Evolutionary conservation across 495 filamentous ascomycete species (phyloP), one percentile per base, ranked within the genome.

Genomic region (Darksidea phi): DNA sequence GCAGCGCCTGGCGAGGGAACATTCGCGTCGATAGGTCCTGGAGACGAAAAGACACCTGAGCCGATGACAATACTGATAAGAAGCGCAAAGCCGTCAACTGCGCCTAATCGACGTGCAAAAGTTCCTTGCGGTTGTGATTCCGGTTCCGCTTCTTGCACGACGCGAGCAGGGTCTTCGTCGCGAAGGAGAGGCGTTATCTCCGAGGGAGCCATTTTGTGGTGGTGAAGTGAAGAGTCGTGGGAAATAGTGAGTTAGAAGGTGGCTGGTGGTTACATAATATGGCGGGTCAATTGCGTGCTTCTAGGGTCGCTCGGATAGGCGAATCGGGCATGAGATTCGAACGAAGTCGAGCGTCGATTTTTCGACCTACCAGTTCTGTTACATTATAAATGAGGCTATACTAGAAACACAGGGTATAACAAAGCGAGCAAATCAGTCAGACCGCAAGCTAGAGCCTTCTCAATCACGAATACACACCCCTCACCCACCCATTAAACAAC

Each of bases 21-120:
- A 62, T 82, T 82, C 1, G 77, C 77, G 64, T 83, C 80, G 67
- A 83, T 76, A n/a, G 77, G 73, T 0, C 78, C 79, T 4, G 80
- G 81, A 4, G 82, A 83, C 0, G 81, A 80, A 60, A 84, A 83
- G 20, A 84, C 74, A 38, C 81, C 80, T 21, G 76, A 78, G 5
- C 81, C 82, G 52, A 83, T 82, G 38, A 80, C 77, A 54, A 84
- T 80, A 63, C 77, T 79, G 57, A 83, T 77, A 37, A 82, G 71
- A 34, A 83, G 77, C 13, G 76, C 80, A 60, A 81, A 83, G 32
- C 78, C 80, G 48, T 83, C 80, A 20, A 78, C 53, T 6, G 80
- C 70, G 26, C 76, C 75, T 13, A 82, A 75, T 41, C 73, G 78
- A 36, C 72, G 75, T n/a, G 68, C 72, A 57, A 82, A 64, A 25